Base-by-base conservation (phyloP, 768 basidiomycete genomes). In the Termitomyces sp. region DNA sequence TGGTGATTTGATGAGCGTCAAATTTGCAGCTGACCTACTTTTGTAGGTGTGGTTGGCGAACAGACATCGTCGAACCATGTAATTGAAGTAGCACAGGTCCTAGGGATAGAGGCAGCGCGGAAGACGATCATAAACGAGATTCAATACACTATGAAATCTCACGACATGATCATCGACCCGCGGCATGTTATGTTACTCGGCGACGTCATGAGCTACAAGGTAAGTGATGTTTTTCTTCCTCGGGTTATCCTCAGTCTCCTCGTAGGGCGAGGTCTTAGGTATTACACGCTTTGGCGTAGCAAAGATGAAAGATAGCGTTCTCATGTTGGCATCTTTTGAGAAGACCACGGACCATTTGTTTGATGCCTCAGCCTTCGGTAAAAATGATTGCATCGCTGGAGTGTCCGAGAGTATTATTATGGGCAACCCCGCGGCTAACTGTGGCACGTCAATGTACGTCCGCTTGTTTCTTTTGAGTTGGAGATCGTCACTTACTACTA, bases 351-450 rank as follows among this genome's bases (percentile, higher is more conserved):
- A 99, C 76, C 97, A 99, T 72, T 76, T 99, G 60, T 99, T 99
- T 74, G 95, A 99, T 68, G 97, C 97, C 2, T 89, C 97, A 11
- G 92, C 97, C 2, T 95, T 89, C 71, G 93, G 95, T 12, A 98
- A 98, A 74, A 93, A 87, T 52, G 97, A 99, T 68, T 85, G 83
- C 58, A 97, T 99, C 55, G 88, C 93, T 33, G 97, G 97, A 53
- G 96, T 99, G 6, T 98, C 97, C 20, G 97, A 99, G 72, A 98
- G 96, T 70, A 99, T 99, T 70, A 98, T 99, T 72, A 95, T 99
- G 94, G 95, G 95, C 34, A 97, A 96, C 67, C 88, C 95, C 39
- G 95, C 95, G 0, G 89, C 93, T 6, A 90, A 86, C 67, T 95
- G 94, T 67, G 95, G 95, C 30, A 98, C 95, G 9, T 95, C 94